Conservation (phyloP, 495 filamentous ascomycete species). For the Neurospora sublineolata region DNA sequence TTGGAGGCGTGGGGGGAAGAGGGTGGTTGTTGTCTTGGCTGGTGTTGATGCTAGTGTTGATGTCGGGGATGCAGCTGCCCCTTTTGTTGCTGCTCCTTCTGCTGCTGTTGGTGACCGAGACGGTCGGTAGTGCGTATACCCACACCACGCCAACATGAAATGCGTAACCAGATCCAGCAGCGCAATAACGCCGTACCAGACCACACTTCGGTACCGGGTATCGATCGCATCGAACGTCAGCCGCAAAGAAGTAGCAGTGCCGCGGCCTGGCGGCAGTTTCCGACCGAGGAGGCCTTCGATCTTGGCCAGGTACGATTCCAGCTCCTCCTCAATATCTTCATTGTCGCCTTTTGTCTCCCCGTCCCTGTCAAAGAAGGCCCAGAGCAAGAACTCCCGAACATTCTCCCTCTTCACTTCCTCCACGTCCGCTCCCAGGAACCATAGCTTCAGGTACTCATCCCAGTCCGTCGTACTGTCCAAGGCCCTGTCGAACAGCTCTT, state of each 20-base stretch:
- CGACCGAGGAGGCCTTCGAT: slow-evolving; percentile 40
- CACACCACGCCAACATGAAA: slow-evolving; percentile 29
- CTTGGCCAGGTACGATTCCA: slow-evolving; percentile 42
- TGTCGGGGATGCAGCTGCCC: not conserved
- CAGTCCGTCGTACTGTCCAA: slow-evolving; percentile 41
- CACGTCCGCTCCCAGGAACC: slow-evolving; percentile 52
- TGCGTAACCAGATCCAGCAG: slow-evolving; percentile 27
- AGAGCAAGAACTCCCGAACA: slow-evolving; percentile 50
- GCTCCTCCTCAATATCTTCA: slow-evolving; percentile 38
- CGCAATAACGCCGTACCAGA: slow-evolving; percentile 47
- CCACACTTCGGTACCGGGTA: slow-evolving; percentile 47
- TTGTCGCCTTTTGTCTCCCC: slow-evolving; percentile 17
- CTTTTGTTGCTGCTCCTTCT: not conserved
- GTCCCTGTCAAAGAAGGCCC: slow-evolving; percentile 48
- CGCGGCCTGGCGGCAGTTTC: slow-evolving; percentile 38
- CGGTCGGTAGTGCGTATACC: slow-evolving; percentile 36
- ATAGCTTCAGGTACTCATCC: slow-evolving; percentile 45
- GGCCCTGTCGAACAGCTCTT: slow-evolving; percentile 44
- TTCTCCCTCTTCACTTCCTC: slow-evolving; percentile 53
- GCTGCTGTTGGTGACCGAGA: slow-evolving; percentile 10
- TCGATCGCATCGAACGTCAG: slow-evolving; percentile 54
- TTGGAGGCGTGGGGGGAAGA: slow-evolving; percentile 48
- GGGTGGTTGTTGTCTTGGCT: slow-evolving; percentile 20
- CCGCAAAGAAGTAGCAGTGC: slow-evolving; percentile 41
- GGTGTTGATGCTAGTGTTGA: not conserved